Evolutionary conservation across 129 eudicot genomes (phyloP).

Genomic region (Chrysanthemum seticuspe): DNA sequence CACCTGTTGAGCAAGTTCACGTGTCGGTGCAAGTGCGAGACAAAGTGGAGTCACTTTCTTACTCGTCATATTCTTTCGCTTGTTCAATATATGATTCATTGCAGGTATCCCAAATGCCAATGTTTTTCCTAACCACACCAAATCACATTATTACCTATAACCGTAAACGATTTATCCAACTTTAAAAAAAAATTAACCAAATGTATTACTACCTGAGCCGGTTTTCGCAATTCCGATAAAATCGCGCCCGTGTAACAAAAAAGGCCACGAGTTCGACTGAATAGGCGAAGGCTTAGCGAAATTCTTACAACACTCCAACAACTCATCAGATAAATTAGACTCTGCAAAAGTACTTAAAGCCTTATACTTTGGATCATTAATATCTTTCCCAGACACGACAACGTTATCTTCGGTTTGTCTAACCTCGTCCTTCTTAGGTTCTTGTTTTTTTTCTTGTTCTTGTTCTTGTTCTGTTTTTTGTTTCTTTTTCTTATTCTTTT

Average conservation of each 20-base stretch:
- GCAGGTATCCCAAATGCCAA: slow-evolving; percentile 95
- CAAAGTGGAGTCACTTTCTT: slow-evolving; percentile 73
- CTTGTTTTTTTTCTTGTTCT: slow-evolving; percentile 14
- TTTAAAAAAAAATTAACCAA: background rate
- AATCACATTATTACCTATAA: slow-evolving; percentile 15
- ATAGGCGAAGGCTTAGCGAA: slow-evolving; percentile 91
- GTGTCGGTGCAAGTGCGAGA: slow-evolving; percentile 89
- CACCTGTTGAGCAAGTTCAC: slow-evolving; percentile 99
- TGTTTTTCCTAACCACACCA: slow-evolving; percentile 69
- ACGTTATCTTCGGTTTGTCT: slow-evolving; percentile 57
- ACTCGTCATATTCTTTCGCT: slow-evolving; percentile 49
- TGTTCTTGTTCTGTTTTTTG: slow-evolving; percentile 16
- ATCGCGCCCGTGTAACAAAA: slow-evolving; percentile 78
- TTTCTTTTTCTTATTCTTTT: slow-evolving; percentile 41
- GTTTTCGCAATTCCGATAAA: slow-evolving; percentile 95
- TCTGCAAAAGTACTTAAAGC: slow-evolving; percentile 62
- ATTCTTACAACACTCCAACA: slow-evolving; percentile 77
- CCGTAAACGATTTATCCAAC: background rate
- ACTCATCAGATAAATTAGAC: slow-evolving; percentile 56
- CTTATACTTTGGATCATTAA: slow-evolving; percentile 54
- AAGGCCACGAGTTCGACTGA: slow-evolving; percentile 94
- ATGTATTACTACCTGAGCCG: slow-evolving; percentile 68
- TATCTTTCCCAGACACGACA: slow-evolving; percentile 87
- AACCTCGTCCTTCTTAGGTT: slow-evolving; percentile 27
- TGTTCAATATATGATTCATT: slow-evolving; percentile 67